phyloP scores from a whole-genome alignment of 306 rosid species.

The Parietaria judaica region DNA sequence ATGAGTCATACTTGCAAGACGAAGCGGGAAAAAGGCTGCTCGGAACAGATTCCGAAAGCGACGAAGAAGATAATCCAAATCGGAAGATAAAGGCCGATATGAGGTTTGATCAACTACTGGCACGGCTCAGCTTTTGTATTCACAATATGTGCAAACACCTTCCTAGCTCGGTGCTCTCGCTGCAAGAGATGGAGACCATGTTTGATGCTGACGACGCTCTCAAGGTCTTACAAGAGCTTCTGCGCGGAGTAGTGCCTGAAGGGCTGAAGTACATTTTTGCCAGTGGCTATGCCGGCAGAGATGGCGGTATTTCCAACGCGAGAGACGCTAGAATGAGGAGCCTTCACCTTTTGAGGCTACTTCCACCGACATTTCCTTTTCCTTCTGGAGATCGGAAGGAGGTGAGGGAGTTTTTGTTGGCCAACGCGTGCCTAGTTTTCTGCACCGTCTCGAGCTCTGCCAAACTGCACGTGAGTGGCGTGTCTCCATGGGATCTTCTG shows the following conservation, averaged over 20 bases:
- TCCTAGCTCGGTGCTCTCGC: slow-evolving; percentile 36
- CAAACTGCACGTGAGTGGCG: slow-evolving; percentile 11
- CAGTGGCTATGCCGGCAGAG: background rate
- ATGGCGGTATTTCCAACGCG: slow-evolving; percentile 5
- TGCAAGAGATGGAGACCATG: slow-evolving; percentile 13
- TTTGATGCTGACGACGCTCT: slow-evolving; percentile 20
- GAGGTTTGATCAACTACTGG: too few relatives aligned
- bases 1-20: slow-evolving; percentile 12
- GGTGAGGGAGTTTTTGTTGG: slow-evolving; percentile 21
- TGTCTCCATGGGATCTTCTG: slow-evolving; percentile 15
- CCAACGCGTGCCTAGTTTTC: slow-evolving; percentile 32
- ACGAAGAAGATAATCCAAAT: too few relatives aligned
- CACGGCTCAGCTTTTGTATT: slow-evolving; percentile 6
- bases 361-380: slow-evolving; percentile 18
- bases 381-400: too few relatives aligned
- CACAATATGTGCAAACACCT: slow-evolving; percentile 30
- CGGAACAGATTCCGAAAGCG: background rate
- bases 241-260: background rate
- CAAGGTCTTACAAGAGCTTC: slow-evolving; percentile 10
- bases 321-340: background rate
- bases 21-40: too few relatives aligned
- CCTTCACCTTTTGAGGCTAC: slow-evolving; percentile 15
- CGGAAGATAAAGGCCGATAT: background rate
- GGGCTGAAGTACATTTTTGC: background rate
- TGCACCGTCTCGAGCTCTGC: slow-evolving; percentile 45